Base-by-base conservation (phyloP, 202 grass and related monocot species). In the Zoysia matrella region DNA sequence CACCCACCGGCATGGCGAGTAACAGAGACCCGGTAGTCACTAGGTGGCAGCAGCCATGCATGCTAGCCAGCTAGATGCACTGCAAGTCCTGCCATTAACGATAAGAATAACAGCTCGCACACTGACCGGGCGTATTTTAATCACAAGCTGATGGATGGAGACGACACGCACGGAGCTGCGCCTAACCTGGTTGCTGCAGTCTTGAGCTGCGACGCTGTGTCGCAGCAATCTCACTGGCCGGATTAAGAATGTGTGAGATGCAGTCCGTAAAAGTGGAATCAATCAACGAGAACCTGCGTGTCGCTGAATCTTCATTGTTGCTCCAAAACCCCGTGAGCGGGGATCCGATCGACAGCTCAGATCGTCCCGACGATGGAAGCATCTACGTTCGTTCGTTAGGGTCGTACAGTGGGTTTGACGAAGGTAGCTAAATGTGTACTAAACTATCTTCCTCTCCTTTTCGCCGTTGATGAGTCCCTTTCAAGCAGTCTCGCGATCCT, bases 1-100 rank as follows among this genome's bases (percentile, higher is more conserved):
- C 79, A 86, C 56, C 83, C 74, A 83, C 79, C 53, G 42, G 41
- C 13, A n/a, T 15, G 65, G 67, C 4, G 60, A 16, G 8, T 50
- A 69, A 75, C 77, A 46, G 77, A 61, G 80, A 83, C 72, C 12
- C 45, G 61, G 22, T 22, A 22, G 22, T 22, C 22, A 30, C 52
- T 1, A n/a, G 43, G 15, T 1, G 14, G 52, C 67, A 53, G 22
- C 22, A 22, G 22, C 22, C 22, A 22, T 22, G 22, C 22, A 22
- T 22, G 8, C 40, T 15, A 45, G 65, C 56, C 36, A 18, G 60
- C 44, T 68, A 18, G 46, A 47, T 6, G 46, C 46, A 71, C n/a
- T 22, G 85, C 66, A 13, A 45, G 16, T 12, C 39, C 64, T 49
- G 54, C 16, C 52, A 78, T 52, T 1, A 1, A 6, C 55, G 22